Evolutionary conservation across 2,329 filamentous ascomycete genomes (phyloP).

Genomic region (Didymella sp.): DNA sequence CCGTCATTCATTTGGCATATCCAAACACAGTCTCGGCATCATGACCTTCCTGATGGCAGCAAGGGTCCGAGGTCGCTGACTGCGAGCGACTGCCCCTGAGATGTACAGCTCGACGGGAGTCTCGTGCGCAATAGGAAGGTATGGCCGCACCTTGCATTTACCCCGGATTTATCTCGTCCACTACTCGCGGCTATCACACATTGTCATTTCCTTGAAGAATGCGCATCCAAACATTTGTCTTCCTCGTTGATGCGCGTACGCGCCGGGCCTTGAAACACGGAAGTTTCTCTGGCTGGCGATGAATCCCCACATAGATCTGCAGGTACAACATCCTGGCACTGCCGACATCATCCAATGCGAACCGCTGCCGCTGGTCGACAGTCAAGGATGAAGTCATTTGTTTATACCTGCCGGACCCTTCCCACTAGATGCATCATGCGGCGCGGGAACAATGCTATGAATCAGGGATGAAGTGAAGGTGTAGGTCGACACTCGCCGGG

Average conservation of each 20-base stretch:
- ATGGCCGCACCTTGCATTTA: slow-evolving; percentile 1
- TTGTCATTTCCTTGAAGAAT: slow-evolving; percentile 3
- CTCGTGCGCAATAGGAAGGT: slow-evolving; percentile 15
- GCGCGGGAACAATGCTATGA: slow-evolving; percentile 1
- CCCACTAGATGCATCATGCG: slow-evolving; percentile 15
- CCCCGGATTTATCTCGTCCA: slow-evolving; percentile 7
- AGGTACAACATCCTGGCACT: slow-evolving; percentile 10
- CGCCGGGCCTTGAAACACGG: slow-evolving; percentile 6
- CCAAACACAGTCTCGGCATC: slow-evolving; percentile 1
- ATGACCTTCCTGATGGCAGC: neutral
- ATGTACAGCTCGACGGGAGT: slow-evolving; percentile 6
- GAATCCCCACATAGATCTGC: slow-evolving; percentile 13
- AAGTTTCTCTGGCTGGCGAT: neutral
- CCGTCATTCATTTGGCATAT: slow-evolving; percentile 8
- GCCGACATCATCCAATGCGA: slow-evolving; percentile 3
- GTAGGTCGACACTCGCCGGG: neutral
- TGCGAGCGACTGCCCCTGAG: slow-evolving; percentile 1
- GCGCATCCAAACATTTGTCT: slow-evolving; percentile 12
- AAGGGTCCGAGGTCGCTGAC: slow-evolving; percentile 1
- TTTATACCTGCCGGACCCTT: neutral
- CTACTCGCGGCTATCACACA: neutral
- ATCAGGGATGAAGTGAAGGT: slow-evolving; percentile 13
- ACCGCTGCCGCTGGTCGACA: slow-evolving; percentile 2
- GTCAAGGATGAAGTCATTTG: slow-evolving; percentile 11
- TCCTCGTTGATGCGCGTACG: slow-evolving; percentile 6